Percentiles rank a stretch among this genome's conserved stretches.
phyloP scores from a whole-genome alignment of 345 rosid species.

The Lumnitzera racemosa region DNA sequence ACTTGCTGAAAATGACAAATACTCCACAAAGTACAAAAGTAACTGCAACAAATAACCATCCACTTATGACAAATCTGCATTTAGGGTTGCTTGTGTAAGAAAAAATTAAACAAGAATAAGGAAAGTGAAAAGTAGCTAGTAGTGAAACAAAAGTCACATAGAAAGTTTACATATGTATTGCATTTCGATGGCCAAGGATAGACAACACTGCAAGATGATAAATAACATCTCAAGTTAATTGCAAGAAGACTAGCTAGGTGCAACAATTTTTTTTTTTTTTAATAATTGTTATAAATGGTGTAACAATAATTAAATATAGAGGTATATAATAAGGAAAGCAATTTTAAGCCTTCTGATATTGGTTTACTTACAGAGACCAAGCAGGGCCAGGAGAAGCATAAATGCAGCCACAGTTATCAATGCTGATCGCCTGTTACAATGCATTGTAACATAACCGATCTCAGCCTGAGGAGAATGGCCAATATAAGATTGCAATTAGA shows the following conservation, averaged over 20 bases:
- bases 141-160: background rate
- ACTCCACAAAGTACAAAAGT: constrained; percentile 84
- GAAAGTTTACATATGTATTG: constrained; percentile 64
- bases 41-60: constrained; percentile 84
- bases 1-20: constrained; percentile 78
- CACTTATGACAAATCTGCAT: constrained; percentile 73
- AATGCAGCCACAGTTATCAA: constrained; percentile 73
- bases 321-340: background rate
- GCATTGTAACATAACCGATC: constrained; percentile 6
- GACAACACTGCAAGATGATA: constrained; percentile 51
- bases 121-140: background rate
- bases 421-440: constrained; percentile 57
- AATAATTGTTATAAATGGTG: constrained; percentile 5
- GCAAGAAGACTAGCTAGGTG: constrained; percentile 9
- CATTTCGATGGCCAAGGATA: constrained; percentile 60
- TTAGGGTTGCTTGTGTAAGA: background rate
- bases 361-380: constrained; percentile 70
- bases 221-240: constrained; percentile 7
- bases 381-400: constrained; percentile 75
- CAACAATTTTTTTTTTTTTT: too few relatives aligned
- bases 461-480: constrained; percentile 1
- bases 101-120: constrained; percentile 4
- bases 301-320: constrained; percentile 5
- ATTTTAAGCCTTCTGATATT: too few relatives aligned
- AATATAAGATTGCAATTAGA: background rate